Evolutionary conservation across 306 rosid species (phyloP).

Genomic region (Trifolium repens): DNA sequence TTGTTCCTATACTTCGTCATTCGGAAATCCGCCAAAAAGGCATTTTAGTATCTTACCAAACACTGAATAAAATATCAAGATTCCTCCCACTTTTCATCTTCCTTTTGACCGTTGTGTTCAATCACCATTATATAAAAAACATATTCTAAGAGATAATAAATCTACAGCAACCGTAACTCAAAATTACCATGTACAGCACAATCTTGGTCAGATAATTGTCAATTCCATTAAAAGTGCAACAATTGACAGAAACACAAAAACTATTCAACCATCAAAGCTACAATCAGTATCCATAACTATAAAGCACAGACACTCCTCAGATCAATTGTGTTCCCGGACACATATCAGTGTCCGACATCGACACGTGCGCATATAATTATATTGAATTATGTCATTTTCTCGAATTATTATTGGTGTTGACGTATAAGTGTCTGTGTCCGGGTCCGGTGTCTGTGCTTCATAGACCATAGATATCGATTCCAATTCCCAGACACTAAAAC

Average conservation of each 20-base stretch:
- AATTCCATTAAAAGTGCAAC: neutral
- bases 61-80: neutral
- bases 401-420: no score
- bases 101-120: neutral
- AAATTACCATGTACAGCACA: neutral
- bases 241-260: constrained; percentile 9
- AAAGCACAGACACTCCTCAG: no score
- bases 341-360: no score
- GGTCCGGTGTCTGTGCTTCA: no score
- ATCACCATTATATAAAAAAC: neutral
- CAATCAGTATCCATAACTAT: neutral
- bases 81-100: constrained; percentile 11
- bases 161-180: neutral
- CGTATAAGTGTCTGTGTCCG: no score
- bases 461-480: neutral
- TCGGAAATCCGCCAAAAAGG: neutral
- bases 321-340: no score
- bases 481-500: constrained; percentile 9
- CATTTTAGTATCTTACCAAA: neutral
- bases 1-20: neutral
- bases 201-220: neutral
- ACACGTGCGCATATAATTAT: no score
- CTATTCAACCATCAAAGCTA: neutral
- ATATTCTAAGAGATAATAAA: neutral
- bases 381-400: no score